Conservation (phyloP, 2,329 filamentous ascomycete species). For the Talaromyces sp. region DNA sequence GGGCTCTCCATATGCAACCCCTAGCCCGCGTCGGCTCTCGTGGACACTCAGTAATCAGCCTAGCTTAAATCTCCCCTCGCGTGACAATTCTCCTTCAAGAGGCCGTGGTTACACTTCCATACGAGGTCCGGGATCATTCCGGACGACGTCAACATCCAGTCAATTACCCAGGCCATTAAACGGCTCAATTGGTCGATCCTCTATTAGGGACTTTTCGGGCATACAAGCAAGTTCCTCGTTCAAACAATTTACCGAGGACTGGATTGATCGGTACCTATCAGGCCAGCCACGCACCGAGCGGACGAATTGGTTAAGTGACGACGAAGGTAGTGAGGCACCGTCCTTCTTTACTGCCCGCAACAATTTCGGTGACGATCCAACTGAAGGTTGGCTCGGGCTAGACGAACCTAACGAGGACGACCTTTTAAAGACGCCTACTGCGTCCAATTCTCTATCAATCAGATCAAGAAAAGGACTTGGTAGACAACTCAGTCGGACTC, state of each 20-base stretch:
- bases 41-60: constrained; percentile 44
- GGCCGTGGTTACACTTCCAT: constrained; percentile 21
- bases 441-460: constrained; percentile 34
- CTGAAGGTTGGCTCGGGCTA: constrained; percentile 44
- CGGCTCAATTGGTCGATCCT: constrained; percentile 28
- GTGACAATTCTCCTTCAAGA: constrained; percentile 35
- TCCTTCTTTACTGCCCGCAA: constrained; percentile 49
- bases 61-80: constrained; percentile 38
- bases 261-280: constrained; percentile 82
- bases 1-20: constrained; percentile 82
- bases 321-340: constrained; percentile 69
- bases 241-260: constrained; percentile 70
- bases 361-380: constrained; percentile 40
- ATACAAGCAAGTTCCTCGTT: constrained; percentile 35
- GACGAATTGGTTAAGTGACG: constrained; percentile 80
- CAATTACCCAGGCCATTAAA: constrained; percentile 24
- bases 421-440: constrained; percentile 39
- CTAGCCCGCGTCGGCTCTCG: constrained; percentile 46
- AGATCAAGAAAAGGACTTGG: constrained; percentile 24
- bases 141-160: constrained; percentile 27
- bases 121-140: constrained; percentile 29
- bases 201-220: constrained; percentile 25
- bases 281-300: constrained; percentile 65
- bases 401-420: constrained; percentile 38
- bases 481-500: constrained; percentile 25